Base-by-base conservation (phyloP, 108 stramenopile species). In the Schizochytrium sp. region DNA sequence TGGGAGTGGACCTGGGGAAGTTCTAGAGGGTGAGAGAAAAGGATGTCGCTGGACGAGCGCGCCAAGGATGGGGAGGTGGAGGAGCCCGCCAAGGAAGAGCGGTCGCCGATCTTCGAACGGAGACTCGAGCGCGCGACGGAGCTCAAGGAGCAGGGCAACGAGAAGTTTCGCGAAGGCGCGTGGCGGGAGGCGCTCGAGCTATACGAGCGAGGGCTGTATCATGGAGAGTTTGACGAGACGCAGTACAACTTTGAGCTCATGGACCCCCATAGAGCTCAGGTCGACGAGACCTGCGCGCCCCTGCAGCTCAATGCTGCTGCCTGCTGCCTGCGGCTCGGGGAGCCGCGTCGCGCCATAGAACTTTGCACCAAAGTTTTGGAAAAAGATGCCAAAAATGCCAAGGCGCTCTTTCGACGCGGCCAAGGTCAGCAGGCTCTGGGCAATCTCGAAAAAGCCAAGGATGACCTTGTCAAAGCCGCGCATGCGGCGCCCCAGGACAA, bases 201-300 rank as follows among this genome's bases (percentile, higher is more conserved):
- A 1, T 83, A 83, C 76, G 76, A 83, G 76, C 45, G 4, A 6
- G 76, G 76, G 25, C 76, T 83, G 18, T 83, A 53, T 4, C 76
- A 83, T 23, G n/a, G 48, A 6, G 76, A 83, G 76, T 83, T 83
- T 34, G 76, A 83, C 76, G 76, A 83, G 76, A 83, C 28, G 76
- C 76, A 83, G 76, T 83, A 83, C 76, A 83, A 83, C 23, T 83
- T 83, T 34, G 76, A 83, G 76, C 76, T 83, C 51, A 83, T 83
- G 76, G 76, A 83, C 51, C 48, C 12, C 6, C 76, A 83, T 4
- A 10, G 76, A 23, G n/a, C 45, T 18, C 76, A 83, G 23, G 76
- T 83, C 2, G 76, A 83, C 28, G 18, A 83, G 4, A 28, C 51
- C 25, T 25, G 76, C 48, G 51, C n/a, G 45, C 76, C 76, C 43